These are phyloP conservation scores for Alternaria arborescens DNA, from an alignment of 2,329 filamentous ascomycete genomes.

Conservation along the genomic window DNA sequence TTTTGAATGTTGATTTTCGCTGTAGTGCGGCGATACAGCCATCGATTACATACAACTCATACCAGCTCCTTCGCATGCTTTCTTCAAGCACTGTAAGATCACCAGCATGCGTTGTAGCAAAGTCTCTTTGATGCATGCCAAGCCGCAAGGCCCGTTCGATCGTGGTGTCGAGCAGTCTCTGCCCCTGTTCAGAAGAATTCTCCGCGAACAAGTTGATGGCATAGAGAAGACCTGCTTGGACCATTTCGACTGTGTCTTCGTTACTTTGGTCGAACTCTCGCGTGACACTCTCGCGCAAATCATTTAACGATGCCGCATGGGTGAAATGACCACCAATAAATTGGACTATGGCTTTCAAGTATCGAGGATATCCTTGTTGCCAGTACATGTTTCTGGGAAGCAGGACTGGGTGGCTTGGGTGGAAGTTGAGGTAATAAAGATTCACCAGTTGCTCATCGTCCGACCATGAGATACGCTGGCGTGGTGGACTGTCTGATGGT, in stretches of 20 bases:
- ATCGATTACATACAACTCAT: slow-evolving; percentile 79
- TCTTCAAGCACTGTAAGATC: slow-evolving; percentile 75
- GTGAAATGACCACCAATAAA: slow-evolving; percentile 63
- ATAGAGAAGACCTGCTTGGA: slow-evolving; percentile 78
- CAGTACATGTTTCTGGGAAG: slow-evolving; percentile 55
- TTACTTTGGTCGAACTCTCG: slow-evolving; percentile 17
- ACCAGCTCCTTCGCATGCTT: slow-evolving; percentile 86
- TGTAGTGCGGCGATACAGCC: slow-evolving; percentile 82
- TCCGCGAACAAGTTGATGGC: slow-evolving; percentile 77
- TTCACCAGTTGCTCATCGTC: slow-evolving; percentile 47
- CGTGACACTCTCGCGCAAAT: slow-evolving; percentile 40
- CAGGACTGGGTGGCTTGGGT: slow-evolving; percentile 61
- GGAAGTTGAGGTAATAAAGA: slow-evolving; percentile 63
- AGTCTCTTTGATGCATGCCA: slow-evolving; percentile 73
- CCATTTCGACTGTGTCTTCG: slow-evolving; percentile 58
- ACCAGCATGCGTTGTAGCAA: slow-evolving; percentile 67
- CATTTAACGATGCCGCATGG: slow-evolving; percentile 48
- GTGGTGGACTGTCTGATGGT: background rate
- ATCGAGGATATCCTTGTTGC: slow-evolving; percentile 46
- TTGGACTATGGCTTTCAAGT: slow-evolving; percentile 59
- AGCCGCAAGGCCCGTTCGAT: slow-evolving; percentile 77
- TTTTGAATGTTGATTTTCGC: slow-evolving; percentile 69
- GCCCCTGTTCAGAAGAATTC: slow-evolving; percentile 71
- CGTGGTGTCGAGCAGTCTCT: slow-evolving; percentile 69
- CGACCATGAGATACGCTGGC: background rate